Conservation (phyloP, 2,329 filamentous ascomycete genomes). For the Neonectria neomacrospora region DNA sequence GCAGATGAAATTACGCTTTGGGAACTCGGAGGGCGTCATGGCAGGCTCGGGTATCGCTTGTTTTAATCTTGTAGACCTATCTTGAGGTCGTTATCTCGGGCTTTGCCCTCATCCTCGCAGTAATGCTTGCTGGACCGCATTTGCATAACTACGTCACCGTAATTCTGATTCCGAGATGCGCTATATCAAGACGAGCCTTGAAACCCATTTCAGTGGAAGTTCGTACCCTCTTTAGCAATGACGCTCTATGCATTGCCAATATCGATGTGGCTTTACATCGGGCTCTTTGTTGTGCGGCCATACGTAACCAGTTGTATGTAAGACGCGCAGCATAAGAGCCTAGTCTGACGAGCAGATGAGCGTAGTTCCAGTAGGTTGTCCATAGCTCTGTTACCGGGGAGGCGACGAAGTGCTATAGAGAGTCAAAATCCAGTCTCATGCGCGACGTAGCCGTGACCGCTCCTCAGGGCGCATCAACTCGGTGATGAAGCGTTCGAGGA, state of each 20-base stretch:
- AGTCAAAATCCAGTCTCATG: neutral
- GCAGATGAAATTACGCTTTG: slow-evolving; percentile 13
- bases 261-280: neutral
- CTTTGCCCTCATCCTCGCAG: neutral
- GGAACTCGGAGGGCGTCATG: slow-evolving; percentile 5
- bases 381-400: neutral
- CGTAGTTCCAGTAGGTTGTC: neutral
- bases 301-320: too few species aligned
- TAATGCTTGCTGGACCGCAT: too few species aligned
- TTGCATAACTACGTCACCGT: neutral
- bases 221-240: neutral
- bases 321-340: neutral
- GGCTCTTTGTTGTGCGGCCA: neutral
- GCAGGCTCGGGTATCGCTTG: neutral
- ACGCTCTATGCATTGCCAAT: neutral
- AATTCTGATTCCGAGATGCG: neutral
- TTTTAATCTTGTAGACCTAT: neutral
- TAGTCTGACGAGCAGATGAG: neutral
- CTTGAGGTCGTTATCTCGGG: neutral
- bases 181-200: neutral
- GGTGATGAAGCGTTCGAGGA: neutral
- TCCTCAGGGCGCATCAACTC: neutral
- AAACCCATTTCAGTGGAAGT: too few species aligned
- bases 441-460: neutral
- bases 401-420: too few species aligned